Percentiles rank a stretch among this genome's conserved stretches.
These are phyloP conservation scores for Eryngium alpinum DNA, from an alignment of 140 eudicot genomes.

Conservation along the genomic window DNA sequence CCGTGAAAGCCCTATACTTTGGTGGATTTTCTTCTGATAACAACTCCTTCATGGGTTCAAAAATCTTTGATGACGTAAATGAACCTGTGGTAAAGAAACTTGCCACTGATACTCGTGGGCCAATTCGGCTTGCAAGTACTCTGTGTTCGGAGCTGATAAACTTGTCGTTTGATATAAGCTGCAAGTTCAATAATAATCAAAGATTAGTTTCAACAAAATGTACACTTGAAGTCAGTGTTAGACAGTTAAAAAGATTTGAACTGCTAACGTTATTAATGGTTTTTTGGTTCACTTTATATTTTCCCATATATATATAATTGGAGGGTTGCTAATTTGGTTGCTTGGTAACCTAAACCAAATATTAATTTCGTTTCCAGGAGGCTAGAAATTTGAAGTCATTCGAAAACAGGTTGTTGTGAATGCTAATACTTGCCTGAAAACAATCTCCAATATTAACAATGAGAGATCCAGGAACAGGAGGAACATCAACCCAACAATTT, in stretches of 20 bases:
- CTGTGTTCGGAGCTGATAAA: conserved; percentile 19
- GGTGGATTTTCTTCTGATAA: conserved; percentile 21
- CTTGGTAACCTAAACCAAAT: too few species aligned
- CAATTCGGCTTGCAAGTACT: conserved; percentile 15
- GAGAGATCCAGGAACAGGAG: conserved; percentile 41
- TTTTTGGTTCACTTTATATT: too few species aligned
- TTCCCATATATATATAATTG: too few species aligned
- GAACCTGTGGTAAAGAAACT: conserved; percentile 17
- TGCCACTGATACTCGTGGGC: conserved; percentile 21
- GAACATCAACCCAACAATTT: conserved; percentile 49
- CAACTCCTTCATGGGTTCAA: conserved; percentile 20
- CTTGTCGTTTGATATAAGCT: conserved; percentile 16
- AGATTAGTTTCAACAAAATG: background rate
- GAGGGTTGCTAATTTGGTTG: too few species aligned
- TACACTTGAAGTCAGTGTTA: too few species aligned
- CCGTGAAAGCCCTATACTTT: conserved; percentile 14
- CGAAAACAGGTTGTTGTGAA: too few species aligned
- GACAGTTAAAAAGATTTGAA: too few species aligned
- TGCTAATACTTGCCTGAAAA: conserved; percentile 34
- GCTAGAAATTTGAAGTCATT: too few species aligned
- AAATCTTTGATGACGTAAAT: background rate
- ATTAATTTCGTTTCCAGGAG: too few species aligned
- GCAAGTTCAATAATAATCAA: background rate
- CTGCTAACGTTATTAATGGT: too few species aligned
- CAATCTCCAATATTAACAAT: conserved; percentile 44